A percentile compares a stretch with the other conserved stretches of the same genome.
Conservation (phyloP, 1,284 basidiomycete species). For the Apiotrichum mycotoxinovorans region DNA sequence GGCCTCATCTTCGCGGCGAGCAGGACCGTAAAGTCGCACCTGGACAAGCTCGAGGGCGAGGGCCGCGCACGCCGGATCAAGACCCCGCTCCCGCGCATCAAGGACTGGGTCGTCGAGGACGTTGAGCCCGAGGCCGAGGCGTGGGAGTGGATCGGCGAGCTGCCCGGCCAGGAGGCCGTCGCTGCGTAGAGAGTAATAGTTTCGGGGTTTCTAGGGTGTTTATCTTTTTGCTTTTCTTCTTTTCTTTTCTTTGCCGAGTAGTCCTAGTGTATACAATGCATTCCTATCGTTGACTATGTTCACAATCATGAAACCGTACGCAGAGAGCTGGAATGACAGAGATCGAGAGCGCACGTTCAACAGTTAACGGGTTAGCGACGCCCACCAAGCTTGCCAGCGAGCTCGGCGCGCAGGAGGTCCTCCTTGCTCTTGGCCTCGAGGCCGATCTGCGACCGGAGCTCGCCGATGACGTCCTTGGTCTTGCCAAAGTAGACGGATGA, state of each 20-base stretch:
- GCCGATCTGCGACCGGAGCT: conserved; percentile 81
- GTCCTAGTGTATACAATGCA: conserved; percentile 19
- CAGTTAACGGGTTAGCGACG: conserved; percentile 22
- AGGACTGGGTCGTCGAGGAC: conserved; percentile 24
- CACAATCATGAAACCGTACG: background rate
- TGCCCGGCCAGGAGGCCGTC: background rate
- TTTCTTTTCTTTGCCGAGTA: too few species aligned
- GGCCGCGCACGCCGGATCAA: conserved; percentile 53
- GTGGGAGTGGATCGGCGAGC: conserved; percentile 30
- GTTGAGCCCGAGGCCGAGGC: conserved; percentile 25
- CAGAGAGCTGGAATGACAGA: too few species aligned
- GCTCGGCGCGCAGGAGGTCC: conserved; percentile 84
- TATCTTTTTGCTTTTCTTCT: background rate
- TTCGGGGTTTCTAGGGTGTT: too few species aligned
- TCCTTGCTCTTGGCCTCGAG: conserved; percentile 77
- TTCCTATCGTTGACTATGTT: conserved; percentile 4
- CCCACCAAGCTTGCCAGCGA: conserved; percentile 62
- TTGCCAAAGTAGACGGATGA: conserved; percentile 99
- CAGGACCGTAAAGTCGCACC: conserved; percentile 27
- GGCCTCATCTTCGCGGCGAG: conserved; percentile 33
- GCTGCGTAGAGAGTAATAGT: background rate
- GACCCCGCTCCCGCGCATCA: conserved; percentile 24
- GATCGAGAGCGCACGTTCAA: too few species aligned
- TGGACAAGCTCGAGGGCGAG: conserved; percentile 56
- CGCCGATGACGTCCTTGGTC: conserved; percentile 89